These are phyloP conservation scores for Triticum dicoccoides DNA, from an alignment of 176 grass and related monocot species.

Conservation along the genomic window DNA sequence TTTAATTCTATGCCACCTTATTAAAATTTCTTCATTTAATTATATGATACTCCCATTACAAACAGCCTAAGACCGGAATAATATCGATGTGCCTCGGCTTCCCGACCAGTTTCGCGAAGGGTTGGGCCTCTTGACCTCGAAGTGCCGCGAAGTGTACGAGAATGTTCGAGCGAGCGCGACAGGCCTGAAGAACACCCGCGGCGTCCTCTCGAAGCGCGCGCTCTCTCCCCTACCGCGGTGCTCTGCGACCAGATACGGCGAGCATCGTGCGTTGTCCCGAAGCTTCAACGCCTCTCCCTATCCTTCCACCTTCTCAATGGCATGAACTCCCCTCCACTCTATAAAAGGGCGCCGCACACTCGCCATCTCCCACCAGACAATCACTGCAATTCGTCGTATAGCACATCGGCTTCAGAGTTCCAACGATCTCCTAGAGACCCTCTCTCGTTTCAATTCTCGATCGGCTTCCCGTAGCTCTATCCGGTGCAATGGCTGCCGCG, in stretches of 20 bases:
- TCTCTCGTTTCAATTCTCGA: background rate
- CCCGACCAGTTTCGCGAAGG: background rate
- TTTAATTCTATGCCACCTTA: no score
- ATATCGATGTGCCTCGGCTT: background rate
- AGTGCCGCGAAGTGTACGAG: background rate
- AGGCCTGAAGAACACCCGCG: background rate
- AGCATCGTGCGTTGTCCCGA: constrained; percentile 8
- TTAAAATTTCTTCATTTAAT: no score
- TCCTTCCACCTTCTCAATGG: background rate
- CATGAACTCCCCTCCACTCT: background rate
- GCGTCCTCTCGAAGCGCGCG: background rate
- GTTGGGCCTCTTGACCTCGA: background rate
- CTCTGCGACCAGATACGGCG: no score
- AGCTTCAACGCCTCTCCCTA: constrained; percentile 33
- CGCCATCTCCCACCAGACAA: background rate
- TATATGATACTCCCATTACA: no score
- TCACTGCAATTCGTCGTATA: no score
- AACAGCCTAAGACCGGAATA: no score
- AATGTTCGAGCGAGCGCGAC: constrained; percentile 44
- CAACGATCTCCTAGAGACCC: background rate
- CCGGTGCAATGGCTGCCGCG: constrained; percentile 37
- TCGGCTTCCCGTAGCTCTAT: no score
- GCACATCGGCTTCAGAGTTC: background rate
- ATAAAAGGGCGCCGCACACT: background rate
- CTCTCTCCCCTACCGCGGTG: no score